Conservation (phyloP, 192 early-diverging fungal species). For the Dimargaris cristalligena region DNA sequence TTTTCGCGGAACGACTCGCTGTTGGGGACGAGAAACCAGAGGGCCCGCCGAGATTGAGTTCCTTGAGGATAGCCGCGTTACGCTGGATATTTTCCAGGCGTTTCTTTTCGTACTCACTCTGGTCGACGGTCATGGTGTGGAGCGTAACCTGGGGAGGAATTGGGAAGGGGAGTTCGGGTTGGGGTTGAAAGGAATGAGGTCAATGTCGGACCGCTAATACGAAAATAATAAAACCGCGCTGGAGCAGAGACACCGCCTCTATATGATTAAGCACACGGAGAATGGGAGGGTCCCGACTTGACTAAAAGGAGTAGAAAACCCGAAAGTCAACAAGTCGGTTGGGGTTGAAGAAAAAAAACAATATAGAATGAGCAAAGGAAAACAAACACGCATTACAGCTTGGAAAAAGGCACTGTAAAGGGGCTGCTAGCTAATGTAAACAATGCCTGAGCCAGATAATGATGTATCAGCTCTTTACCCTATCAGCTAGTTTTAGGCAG, state of each 20-base stretch:
- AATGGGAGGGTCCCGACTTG: background rate
- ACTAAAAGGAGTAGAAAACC: background rate
- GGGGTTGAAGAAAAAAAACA: no score
- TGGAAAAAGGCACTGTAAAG: no score
- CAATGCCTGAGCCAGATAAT: background rate
- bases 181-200: background rate
- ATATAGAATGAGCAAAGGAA: no score
- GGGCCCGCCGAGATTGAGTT: constrained; percentile 15
- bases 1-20: no score
- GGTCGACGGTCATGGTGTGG: background rate
- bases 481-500: background rate
- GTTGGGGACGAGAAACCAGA: no score
- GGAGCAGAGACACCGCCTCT: no score
- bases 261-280: background rate
- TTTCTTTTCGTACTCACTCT: constrained; percentile 14
- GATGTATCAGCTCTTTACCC: background rate
- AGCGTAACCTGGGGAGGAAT: no score
- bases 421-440: no score
- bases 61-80: constrained; percentile 21
- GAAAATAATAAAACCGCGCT: background rate
- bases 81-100: constrained; percentile 24
- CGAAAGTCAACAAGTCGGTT: no score
- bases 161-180: background rate
- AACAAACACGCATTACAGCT: no score
- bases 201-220: background rate